Evolutionary conservation across 2,329 filamentous ascomycete genomes (phyloP), one percentile per base, ranked within the genome.

Genomic region (Laburnicola sp.): DNA sequence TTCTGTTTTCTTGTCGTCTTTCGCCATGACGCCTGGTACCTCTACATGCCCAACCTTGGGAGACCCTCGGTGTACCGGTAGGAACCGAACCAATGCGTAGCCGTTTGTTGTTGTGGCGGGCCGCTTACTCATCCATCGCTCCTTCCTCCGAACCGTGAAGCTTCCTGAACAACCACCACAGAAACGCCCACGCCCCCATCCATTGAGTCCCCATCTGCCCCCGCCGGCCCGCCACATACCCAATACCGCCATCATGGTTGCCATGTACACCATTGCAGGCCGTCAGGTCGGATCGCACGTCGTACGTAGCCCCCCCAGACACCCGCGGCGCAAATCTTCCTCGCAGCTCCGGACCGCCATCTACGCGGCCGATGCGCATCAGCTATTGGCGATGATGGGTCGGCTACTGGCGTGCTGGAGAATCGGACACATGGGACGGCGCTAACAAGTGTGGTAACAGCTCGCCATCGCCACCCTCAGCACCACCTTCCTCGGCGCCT

Each of bases 391-490:
- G 16, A 16, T 16, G 16, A 16, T 16, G 16, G 16, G 16, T 16
- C 16, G 16, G 16, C 16, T 16, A 16, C 16, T 16, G 16, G 16
- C 16, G 16, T 16, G 16, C 16, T 16, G 16, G 16, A 16, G 16
- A 16, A 16, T 16, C 16, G 16, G 16, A 16, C 16, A 16, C 39
- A 52, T 63, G 45, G 35, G 50, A n/a, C 22, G 30, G 4, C 30
- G 54, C 51, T 62, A 27, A 60, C 42, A 40, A 25, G 5, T 37
- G 32, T 5, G 22, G 25, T 49, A 25, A 26, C 45, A 87, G 84
- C 83, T 87, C 67, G 76, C 84, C 56, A 86, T 86, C 68, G 80
- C 77, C 53, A 81, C 80, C 50, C 71, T 74, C 52, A 62, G 62
- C 52, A 60, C 63, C 7, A 66, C 68, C 30, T 63, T 69, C 54